These are phyloP conservation scores for Cercophora sp. DNA, from an alignment of 495 filamentous ascomycete genomes.

Conservation along the genomic window DNA sequence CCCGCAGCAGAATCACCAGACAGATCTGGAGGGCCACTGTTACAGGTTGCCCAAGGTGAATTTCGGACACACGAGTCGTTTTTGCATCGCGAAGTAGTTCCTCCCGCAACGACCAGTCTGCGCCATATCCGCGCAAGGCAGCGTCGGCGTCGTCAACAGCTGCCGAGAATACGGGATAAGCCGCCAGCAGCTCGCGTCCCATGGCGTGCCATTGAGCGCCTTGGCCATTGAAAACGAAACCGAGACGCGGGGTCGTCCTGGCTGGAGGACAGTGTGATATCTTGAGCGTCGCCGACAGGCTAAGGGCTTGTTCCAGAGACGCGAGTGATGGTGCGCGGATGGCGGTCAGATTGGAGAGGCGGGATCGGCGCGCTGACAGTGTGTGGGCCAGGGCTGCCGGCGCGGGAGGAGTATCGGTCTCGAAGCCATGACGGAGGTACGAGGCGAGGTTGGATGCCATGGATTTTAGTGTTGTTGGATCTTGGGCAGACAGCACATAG, in stretches of 20 bases:
- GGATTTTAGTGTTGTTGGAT: conserved; percentile 22
- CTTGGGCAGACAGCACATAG: background rate
- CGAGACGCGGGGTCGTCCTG: background rate
- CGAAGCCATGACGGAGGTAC: background rate
- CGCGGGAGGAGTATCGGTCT: background rate
- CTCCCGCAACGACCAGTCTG: conserved; percentile 17
- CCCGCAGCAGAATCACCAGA: conserved; percentile 41
- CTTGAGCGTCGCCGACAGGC: background rate
- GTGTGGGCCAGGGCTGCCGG: conserved; percentile 10
- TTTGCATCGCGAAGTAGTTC: conserved; percentile 11
- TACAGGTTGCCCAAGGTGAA: conserved; percentile 41
- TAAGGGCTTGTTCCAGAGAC: background rate
- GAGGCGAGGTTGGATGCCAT: background rate
- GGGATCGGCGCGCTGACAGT: conserved; percentile 8
- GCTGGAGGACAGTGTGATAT: too few species aligned
- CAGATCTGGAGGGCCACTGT: conserved; percentile 46
- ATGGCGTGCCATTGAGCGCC: conserved; percentile 20
- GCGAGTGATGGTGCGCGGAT: background rate
- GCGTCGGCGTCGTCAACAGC: conserved; percentile 1
- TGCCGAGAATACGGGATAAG: background rate
- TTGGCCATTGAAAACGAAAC: conserved; percentile 20
- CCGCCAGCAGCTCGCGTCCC: conserved; percentile 13
- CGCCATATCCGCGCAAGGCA: conserved; percentile 1
- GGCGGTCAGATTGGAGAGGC: background rate
- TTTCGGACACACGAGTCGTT: conserved; percentile 22